Evolutionary conservation across 2,329 filamentous ascomycete species (phyloP).

Genomic region (Chrysoporthe deuterocubensis): DNA sequence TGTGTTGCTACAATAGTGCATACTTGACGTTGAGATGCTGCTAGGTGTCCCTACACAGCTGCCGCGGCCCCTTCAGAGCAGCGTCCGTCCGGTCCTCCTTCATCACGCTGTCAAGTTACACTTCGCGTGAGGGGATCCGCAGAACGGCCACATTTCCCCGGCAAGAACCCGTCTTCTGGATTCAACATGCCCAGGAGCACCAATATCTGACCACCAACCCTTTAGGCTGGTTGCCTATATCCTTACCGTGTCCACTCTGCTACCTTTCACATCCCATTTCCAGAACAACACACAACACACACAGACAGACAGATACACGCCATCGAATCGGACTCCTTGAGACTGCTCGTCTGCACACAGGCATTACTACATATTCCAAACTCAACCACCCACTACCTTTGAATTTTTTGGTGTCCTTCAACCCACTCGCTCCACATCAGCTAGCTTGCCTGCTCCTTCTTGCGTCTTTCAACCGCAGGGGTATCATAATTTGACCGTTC

Average conservation of each 20-base stretch:
- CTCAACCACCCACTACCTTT: not conserved
- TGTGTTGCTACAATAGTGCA: not conserved
- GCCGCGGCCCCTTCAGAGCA: too few species aligned
- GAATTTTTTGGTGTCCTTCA: conserved; percentile 14
- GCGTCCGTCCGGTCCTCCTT: not conserved
- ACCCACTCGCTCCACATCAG: conserved; percentile 10
- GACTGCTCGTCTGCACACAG: not conserved
- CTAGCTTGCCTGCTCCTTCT: conserved; percentile 6
- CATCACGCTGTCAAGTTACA: not conserved
- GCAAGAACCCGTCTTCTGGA: not conserved
- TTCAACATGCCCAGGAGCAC: not conserved
- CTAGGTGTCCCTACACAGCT: not conserved
- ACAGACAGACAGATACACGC: not conserved
- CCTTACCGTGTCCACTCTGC: not conserved
- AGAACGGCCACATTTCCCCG: not conserved
- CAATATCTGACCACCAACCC: not conserved
- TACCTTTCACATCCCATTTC: not conserved
- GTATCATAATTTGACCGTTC: conserved; percentile 11
- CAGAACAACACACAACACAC: not conserved
- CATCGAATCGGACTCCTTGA: not conserved
- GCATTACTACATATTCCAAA: not conserved
- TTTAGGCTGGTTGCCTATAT: not conserved
- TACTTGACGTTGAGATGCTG: not conserved
- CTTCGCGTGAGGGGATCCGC: not conserved
- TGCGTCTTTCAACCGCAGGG: conserved; percentile 15